Evolutionary conservation across 148 eudicot species (phyloP).

Genomic region (Persicaria maculosa): DNA sequence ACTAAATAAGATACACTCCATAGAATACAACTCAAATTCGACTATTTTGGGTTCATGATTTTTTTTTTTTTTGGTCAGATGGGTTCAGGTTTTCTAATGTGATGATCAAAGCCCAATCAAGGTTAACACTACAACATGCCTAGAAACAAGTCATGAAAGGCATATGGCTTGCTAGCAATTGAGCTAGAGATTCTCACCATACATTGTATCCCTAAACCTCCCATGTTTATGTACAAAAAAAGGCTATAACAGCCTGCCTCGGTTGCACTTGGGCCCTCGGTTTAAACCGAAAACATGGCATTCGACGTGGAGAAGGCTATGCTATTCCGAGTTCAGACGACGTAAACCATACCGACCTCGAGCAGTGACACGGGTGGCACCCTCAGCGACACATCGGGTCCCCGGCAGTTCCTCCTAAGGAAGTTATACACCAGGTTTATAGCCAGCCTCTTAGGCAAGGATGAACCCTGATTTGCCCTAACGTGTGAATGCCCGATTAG

Average conservation of each 20-base stretch:
- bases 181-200: not conserved
- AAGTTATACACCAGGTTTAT: conserved; percentile 47
- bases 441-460: conserved; percentile 40
- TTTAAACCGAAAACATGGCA: not conserved
- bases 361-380: conserved; percentile 57
- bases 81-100: not conserved
- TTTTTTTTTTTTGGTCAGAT: not conserved
- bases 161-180: not conserved
- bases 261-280: not conserved
- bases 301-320: not conserved
- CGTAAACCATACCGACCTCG: conserved; percentile 68
- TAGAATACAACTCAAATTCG: not conserved
- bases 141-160: not conserved
- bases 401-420: conserved; percentile 55
- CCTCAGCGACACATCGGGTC: conserved; percentile 43
- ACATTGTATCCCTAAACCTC: not conserved
- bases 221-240: conserved; percentile 1
- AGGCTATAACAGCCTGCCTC: not conserved
- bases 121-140: not conserved
- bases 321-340: conserved; percentile 26
- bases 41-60: not conserved
- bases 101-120: not conserved
- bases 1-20: too few relatives aligned
- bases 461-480: conserved; percentile 46
- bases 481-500: conserved; percentile 57